These are phyloP conservation scores for Pleurotus djamor DNA, from an alignment of 768 basidiomycete species.

Conservation along the genomic window DNA sequence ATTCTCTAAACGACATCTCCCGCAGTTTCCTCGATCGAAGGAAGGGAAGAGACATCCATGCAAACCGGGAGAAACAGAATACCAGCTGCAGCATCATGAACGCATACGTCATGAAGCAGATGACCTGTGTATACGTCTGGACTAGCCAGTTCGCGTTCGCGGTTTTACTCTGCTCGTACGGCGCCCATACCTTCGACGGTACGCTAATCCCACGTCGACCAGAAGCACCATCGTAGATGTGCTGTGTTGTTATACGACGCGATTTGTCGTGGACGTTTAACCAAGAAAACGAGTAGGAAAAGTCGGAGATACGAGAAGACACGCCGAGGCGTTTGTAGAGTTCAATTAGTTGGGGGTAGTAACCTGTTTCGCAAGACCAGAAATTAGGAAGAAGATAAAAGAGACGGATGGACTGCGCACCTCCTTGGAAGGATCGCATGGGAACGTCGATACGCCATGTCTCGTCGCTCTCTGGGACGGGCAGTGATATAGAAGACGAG, in stretches of 20 bases:
- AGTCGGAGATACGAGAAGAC: slow-evolving; percentile 51
- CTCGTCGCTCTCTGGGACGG: slow-evolving; percentile 27
- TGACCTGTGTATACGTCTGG: neutral
- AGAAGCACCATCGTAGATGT: slow-evolving; percentile 67
- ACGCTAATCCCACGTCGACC: slow-evolving; percentile 51
- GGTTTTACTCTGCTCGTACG: neutral
- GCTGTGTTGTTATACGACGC: slow-evolving; percentile 39
- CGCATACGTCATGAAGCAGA: neutral
- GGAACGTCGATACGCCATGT: slow-evolving; percentile 72
- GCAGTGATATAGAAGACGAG: slow-evolving; percentile 51
- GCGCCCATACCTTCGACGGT: slow-evolving; percentile 35
- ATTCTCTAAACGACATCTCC: slow-evolving; percentile 45
- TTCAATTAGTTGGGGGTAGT: slow-evolving; percentile 68
- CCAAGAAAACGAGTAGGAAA: slow-evolving; percentile 71
- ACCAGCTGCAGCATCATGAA: neutral
- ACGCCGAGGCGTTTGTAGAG: slow-evolving; percentile 65
- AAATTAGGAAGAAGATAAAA: neutral
- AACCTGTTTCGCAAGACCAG: slow-evolving; percentile 40
- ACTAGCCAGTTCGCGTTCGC: neutral
- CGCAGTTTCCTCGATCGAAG: slow-evolving; percentile 16
- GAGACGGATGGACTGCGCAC: slow-evolving; percentile 30
- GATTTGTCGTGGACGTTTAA: slow-evolving; percentile 26
- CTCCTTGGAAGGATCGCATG: slow-evolving; percentile 82
- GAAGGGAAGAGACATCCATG: slow-evolving; percentile 24
- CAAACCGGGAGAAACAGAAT: slow-evolving; percentile 10